Evolutionary conservation across 805 yeast genomes (phyloP).

Genomic region (Candida berthetii): DNA sequence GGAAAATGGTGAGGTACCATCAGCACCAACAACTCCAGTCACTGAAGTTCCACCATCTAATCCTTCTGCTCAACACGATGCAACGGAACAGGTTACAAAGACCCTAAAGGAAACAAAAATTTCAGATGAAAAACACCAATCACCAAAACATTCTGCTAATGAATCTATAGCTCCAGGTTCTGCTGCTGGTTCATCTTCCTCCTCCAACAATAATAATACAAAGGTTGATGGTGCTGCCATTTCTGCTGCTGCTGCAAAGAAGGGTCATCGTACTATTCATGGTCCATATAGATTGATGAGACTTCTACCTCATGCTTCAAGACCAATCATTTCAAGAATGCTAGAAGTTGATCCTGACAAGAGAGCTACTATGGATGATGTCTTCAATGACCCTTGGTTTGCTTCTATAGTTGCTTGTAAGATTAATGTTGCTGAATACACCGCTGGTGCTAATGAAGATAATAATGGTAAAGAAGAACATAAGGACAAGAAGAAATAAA

Average conservation of each 20-base stretch:
- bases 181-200: background rate
- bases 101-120: too few species aligned
- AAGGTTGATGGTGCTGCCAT: constrained; percentile 5
- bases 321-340: constrained; percentile 69
- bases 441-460: constrained; percentile 45
- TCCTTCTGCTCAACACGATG: too few species aligned
- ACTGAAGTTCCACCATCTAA: background rate
- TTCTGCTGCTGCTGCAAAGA: background rate
- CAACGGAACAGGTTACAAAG: background rate
- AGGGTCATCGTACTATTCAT: constrained; percentile 39
- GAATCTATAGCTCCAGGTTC: background rate
- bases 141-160: background rate
- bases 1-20: constrained; percentile 10
- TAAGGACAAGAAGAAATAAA: background rate
- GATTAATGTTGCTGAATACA: constrained; percentile 29
- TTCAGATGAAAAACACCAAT: too few species aligned
- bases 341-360: constrained; percentile 51
- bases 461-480: constrained; percentile 37
- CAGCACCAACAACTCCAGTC: background rate
- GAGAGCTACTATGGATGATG: constrained; percentile 64
- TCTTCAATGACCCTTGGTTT: constrained; percentile 69
- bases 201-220: background rate
- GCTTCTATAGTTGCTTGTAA: constrained; percentile 58
- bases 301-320: constrained; percentile 74
- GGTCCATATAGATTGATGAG: constrained; percentile 83